These are phyloP conservation scores for Syzygium oleosum DNA, from an alignment of 345 rosid species.

Conservation along the genomic window DNA sequence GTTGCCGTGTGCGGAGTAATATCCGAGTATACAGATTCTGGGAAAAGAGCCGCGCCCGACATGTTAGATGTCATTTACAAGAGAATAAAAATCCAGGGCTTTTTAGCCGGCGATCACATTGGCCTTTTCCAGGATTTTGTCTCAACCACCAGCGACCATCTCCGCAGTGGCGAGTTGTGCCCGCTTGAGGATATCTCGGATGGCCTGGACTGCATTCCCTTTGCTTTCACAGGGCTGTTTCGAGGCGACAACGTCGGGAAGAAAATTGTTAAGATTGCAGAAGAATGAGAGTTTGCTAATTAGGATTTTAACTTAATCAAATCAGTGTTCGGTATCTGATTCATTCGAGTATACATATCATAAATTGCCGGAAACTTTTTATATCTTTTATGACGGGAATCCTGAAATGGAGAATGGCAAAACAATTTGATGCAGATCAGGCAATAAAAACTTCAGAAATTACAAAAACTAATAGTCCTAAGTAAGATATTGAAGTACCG, in stretches of 20 bases:
- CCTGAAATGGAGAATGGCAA: neutral
- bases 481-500: neutral
- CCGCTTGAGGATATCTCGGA: conserved; percentile 35
- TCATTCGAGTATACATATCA: neutral
- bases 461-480: neutral
- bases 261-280: conserved; percentile 22
- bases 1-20: conserved; percentile 43
- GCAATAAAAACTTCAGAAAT: neutral
- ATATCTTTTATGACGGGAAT: neutral
- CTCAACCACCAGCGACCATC: conserved; percentile 24
- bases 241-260: conserved; percentile 26
- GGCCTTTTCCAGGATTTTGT: conserved; percentile 22
- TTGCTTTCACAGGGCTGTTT: conserved; percentile 33
- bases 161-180: conserved; percentile 13
- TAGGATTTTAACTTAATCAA: neutral
- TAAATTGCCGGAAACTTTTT: neutral
- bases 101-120: conserved; percentile 29
- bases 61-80: conserved; percentile 34
- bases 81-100: conserved; percentile 44
- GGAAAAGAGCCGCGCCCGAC: conserved; percentile 26
- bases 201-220: conserved; percentile 41
- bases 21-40: conserved; percentile 24
- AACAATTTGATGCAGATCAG: neutral
- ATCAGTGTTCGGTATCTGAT: neutral
- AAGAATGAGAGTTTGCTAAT: neutral